These are phyloP conservation scores for Hygrophorus pudorinus DNA, from an alignment of 768 basidiomycete genomes.

Conservation along the genomic window DNA sequence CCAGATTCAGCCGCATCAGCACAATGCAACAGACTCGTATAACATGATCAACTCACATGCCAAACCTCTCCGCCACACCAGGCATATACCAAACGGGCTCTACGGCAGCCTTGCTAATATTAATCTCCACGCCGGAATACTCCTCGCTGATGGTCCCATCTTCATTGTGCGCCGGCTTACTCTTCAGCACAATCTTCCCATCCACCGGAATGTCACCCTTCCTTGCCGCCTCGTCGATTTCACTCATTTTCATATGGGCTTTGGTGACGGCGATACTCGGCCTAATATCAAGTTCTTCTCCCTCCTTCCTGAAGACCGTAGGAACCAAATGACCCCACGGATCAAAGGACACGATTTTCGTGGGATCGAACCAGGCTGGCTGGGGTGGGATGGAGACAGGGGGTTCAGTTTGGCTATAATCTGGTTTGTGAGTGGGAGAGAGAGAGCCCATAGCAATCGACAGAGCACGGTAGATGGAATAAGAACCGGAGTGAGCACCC, in stretches of 20 bases:
- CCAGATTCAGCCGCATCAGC: not conserved
- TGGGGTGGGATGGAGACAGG: slow-evolving; percentile 72
- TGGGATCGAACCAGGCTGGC: slow-evolving; percentile 63
- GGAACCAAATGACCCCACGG: slow-evolving; percentile 89
- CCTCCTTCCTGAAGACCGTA: slow-evolving; percentile 51
- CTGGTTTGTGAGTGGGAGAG: slow-evolving; percentile 69
- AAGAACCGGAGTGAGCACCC: slow-evolving; percentile 89
- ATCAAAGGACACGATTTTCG: slow-evolving; percentile 86
- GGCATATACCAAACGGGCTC: slow-evolving; percentile 97
- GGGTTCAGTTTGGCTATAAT: slow-evolving; percentile 77
- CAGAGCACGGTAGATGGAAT: slow-evolving; percentile 90
- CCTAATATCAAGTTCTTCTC: slow-evolving; percentile 68
- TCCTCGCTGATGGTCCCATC: slow-evolving; percentile 50
- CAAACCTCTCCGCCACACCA: slow-evolving; percentile 88
- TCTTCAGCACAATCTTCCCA: slow-evolving; percentile 72
- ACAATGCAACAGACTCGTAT: not conserved
- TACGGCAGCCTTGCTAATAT: slow-evolving; percentile 85
- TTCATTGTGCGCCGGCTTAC: slow-evolving; percentile 48
- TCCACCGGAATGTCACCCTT: slow-evolving; percentile 69
- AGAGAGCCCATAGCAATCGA: slow-evolving; percentile 86
- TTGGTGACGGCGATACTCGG: slow-evolving; percentile 92
- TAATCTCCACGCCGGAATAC: slow-evolving; percentile 78
- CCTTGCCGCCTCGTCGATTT: slow-evolving; percentile 75
- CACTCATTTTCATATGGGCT: slow-evolving; percentile 90
- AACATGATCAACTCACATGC: slow-evolving; percentile 49